Base-by-base conservation (phyloP, 1,139 yeast species). In the Groenewaldozyma auringiensis region DNA sequence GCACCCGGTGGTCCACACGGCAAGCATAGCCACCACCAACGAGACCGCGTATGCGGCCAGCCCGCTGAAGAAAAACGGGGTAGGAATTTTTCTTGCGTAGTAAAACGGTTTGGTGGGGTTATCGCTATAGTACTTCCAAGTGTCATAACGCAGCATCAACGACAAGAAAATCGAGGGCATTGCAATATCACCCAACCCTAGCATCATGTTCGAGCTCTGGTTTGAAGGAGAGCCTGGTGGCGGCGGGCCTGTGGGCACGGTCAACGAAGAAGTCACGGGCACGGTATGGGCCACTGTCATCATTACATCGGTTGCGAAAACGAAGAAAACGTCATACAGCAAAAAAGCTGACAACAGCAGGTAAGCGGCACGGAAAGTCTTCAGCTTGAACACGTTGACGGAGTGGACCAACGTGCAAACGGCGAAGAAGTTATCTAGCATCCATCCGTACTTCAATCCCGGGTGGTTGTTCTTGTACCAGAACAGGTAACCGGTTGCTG, bases 241-340 rank as follows among this genome's bases (percentile, higher is more conserved):
- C 8, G 38, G 13, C 6, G 21, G 13, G 4, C 25, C 21, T 4
- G 38, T 35, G 9, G 38, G 38, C 21, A 35, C 14, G 13, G 9
- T 76, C 66, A n/a, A 78, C 75, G 21, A 18, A 4, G 38, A 4
- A 17, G 21, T 16, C 8, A 35, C 16, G 16, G 38, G 38, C 8
- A 81, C 56, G 20, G 54, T 53, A 2, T 73, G 70, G 2, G 86
- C 87, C 18, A 81, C 87, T 1, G 78, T 70, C 41, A 72, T 66
- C 88, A 82, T 81, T 11, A 79, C 68, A 42, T 75, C 70, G 0
- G 84, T 73, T 2, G 74, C 76, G 61, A 80, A 82, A 1, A 81
- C 88, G 64, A 82, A 82, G 57, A 72, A 79, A 37, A 79, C 70
- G 57, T 82, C 88, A 60, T 81, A 82, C 35, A 75, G 50, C 55